Evolutionary conservation across 1,139 yeast genomes (phyloP).

Genomic region (Lodderomyces oxycetoniae): DNA sequence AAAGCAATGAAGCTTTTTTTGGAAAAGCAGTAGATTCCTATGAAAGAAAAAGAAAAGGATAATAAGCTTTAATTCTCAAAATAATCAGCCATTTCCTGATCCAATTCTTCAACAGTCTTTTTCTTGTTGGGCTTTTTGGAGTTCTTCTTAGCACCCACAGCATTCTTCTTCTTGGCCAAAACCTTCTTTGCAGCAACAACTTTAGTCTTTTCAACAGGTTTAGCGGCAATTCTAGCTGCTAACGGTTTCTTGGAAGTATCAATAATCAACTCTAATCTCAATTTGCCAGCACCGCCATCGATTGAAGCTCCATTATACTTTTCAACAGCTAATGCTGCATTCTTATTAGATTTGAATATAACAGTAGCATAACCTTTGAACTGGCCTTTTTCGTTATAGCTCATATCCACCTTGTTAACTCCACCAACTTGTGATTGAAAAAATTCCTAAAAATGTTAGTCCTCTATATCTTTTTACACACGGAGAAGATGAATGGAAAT

Average conservation of each 20-base stretch:
- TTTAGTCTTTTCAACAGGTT: conserved; percentile 22
- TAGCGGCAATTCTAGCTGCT: conserved; percentile 64
- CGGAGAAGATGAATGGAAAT: not conserved
- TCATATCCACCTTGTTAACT: conserved; percentile 63
- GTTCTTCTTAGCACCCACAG: conserved; percentile 22
- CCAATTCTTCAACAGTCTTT: conserved; percentile 85
- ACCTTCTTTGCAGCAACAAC: conserved; percentile 23
- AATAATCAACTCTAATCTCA: conserved; percentile 79
- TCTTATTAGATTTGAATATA: conserved; percentile 61
- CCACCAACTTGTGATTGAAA: conserved; percentile 87
- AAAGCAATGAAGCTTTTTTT: no score
- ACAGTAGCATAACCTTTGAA: conserved; percentile 91
- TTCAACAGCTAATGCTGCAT: conserved; percentile 70
- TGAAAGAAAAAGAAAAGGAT: no score
- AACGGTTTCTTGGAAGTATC: conserved; percentile 82
- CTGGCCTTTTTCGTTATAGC: conserved; percentile 83
- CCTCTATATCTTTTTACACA: conserved; percentile 3
- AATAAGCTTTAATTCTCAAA: conserved; percentile 32
- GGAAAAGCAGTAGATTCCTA: no score
- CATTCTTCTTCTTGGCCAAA: conserved; percentile 18
- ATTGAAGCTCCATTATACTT: conserved; percentile 91
- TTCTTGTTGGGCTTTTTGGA: conserved; percentile 41
- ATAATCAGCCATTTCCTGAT: conserved; percentile 91
- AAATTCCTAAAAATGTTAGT: conserved; percentile 60
- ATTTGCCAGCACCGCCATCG: conserved; percentile 75